A percentile compares a stretch with the other conserved stretches of the same genome.
phyloP scores from a whole-genome alignment of 306 rosid species.

The Oxytropis ochrocephala region DNA sequence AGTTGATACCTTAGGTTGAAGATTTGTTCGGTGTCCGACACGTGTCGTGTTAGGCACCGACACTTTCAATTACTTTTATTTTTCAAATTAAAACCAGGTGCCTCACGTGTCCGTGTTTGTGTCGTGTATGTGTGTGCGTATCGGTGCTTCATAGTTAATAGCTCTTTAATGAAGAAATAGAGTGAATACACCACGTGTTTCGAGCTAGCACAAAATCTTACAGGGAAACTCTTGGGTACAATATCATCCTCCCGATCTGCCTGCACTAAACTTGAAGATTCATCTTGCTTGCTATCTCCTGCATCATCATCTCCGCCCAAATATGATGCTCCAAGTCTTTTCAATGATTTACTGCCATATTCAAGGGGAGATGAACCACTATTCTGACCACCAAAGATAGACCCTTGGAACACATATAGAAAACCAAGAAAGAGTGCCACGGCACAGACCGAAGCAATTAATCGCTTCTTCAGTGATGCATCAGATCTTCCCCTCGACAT shows the following conservation, averaged over 20 bases:
- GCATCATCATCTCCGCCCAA: slow-evolving; percentile 33
- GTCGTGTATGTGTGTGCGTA: no score
- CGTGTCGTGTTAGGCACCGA: no score
- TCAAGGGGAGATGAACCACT: slow-evolving; percentile 24
- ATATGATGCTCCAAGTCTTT: slow-evolving; percentile 36
- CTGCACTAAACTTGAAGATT: slow-evolving; percentile 15
- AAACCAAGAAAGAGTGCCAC: slow-evolving; percentile 27
- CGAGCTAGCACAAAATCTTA: slow-evolving; percentile 12
- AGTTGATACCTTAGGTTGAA: background rate
- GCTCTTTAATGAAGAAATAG: background rate
- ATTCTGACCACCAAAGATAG: slow-evolving; percentile 27
- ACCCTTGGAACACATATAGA: slow-evolving; percentile 26
- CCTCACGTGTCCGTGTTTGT: no score
- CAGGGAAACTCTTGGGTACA: slow-evolving; percentile 31
- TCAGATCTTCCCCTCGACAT: slow-evolving; percentile 43
- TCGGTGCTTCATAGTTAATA: no score
- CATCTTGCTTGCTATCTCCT: slow-evolving; percentile 29
- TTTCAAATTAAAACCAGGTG: no score
- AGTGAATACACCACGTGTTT: background rate
- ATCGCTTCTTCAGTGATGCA: slow-evolving; percentile 35
- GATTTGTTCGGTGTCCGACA: no score
- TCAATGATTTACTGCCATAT: slow-evolving; percentile 37
- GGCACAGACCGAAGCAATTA: slow-evolving; percentile 31
- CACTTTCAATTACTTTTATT: no score
- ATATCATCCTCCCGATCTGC: slow-evolving; percentile 23